Evolutionary conservation across 352 stramenopile species (phyloP).

Genomic region (Phytophthora hibernalis): DNA sequence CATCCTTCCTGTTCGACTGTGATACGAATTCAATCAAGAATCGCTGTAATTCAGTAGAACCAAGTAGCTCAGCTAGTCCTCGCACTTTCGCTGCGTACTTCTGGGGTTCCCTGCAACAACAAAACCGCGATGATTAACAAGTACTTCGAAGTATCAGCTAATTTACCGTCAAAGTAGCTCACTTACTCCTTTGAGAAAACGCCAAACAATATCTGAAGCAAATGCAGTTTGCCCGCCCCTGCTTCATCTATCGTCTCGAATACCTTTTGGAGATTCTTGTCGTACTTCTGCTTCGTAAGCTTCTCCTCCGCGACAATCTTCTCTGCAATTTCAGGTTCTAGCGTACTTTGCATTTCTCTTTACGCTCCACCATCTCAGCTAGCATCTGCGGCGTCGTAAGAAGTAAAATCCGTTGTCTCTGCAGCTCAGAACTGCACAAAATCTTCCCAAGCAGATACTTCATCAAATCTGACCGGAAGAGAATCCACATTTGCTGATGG

Average conservation of each 20-base stretch:
- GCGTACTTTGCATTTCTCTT: conserved; percentile 26
- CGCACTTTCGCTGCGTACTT: conserved; percentile 50
- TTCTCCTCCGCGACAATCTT: conserved; percentile 44
- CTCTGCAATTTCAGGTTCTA: conserved; percentile 68
- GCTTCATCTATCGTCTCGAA: conserved; percentile 55
- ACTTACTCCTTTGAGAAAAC: conserved; percentile 71
- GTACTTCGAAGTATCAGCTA: too few relatives aligned
- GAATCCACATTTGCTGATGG: conserved; percentile 58
- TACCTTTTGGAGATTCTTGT: conserved; percentile 58
- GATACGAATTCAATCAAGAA: conserved; percentile 71
- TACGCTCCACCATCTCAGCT: conserved; percentile 45
- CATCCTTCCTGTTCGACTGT: conserved; percentile 25
- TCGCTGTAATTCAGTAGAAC: conserved; percentile 53
- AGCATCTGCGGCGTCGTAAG: conserved; percentile 58
- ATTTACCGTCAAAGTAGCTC: not conserved
- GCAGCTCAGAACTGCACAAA: conserved; percentile 55
- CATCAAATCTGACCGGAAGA: conserved; percentile 53
- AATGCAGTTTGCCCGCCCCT: conserved; percentile 48
- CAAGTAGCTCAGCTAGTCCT: conserved; percentile 54
- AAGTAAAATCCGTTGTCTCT: conserved; percentile 65
- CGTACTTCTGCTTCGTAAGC: conserved; percentile 16
- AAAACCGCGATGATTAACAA: not conserved
- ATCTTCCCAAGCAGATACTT: conserved; percentile 59
- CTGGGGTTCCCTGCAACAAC: conserved; percentile 31
- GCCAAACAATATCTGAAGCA: conserved; percentile 64